Percentiles rank a stretch among this genome's conserved stretches.
phyloP scores from a whole-genome alignment of 2,329 filamentous ascomycete species.

The Aurifilum marmelostoma region DNA sequence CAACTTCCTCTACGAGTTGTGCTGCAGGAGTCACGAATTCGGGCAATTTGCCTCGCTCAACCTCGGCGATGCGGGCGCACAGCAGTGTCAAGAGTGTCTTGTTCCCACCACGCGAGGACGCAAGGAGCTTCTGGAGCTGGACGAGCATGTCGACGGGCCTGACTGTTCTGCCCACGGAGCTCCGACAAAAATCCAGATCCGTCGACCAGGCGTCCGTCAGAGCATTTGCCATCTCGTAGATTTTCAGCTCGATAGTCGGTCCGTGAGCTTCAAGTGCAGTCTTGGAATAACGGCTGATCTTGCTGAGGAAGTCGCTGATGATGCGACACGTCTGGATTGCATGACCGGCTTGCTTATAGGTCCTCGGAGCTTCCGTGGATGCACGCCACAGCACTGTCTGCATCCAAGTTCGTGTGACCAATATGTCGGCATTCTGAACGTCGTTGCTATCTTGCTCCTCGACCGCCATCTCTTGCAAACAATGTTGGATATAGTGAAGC shows the following conservation, averaged over 20 bases:
- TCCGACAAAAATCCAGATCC: conserved; percentile 30
- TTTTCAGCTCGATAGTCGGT: conserved; percentile 52
- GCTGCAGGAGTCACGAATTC: conserved; percentile 10
- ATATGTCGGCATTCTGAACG: conserved; percentile 53
- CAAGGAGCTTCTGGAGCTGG: conserved; percentile 44
- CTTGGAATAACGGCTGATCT: conserved; percentile 48
- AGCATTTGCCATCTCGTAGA: conserved; percentile 50
- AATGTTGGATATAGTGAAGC: conserved; percentile 46
- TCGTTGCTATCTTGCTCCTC: conserved; percentile 48
- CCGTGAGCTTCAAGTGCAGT: conserved; percentile 54
- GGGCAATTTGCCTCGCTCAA: conserved; percentile 23
- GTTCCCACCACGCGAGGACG: conserved; percentile 48
- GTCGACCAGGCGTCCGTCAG: conserved; percentile 45
- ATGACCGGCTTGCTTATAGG: conserved; percentile 33
- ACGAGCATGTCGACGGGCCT: conserved; percentile 42
- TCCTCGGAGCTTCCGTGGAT: conserved; percentile 36
- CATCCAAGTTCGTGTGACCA: conserved; percentile 56
- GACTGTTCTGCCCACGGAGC: conserved; percentile 27
- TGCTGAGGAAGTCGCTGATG: conserved; percentile 48
- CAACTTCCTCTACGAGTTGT: conserved; percentile 18
- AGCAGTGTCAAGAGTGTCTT: conserved; percentile 43
- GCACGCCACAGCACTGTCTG: conserved; percentile 51
- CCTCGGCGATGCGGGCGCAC: conserved; percentile 32
- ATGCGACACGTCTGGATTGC: conserved; percentile 46
- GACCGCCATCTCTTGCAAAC: conserved; percentile 45